Base-by-base conservation (phyloP, 345 rosid genomes). In the Durio zibethinus region DNA sequence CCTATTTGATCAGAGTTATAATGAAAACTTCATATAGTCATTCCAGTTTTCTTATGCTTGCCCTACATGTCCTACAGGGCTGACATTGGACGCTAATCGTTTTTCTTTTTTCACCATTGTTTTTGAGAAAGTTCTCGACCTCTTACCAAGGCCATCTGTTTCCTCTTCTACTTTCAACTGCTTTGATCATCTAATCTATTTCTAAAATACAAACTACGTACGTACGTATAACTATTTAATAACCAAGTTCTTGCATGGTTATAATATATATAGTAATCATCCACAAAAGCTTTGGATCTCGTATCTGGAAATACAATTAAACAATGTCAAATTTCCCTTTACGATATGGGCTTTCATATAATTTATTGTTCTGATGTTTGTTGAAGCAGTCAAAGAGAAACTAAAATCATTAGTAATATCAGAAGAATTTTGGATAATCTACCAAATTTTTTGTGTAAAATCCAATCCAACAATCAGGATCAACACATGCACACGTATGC, bases 201-300 rank as follows among this genome's bases (percentile, higher is more conserved):
- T n/a, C n/a, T 31, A 31, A 31, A 31, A 31, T 1, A 31, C 33
- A 31, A 31, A 31, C 33, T 31, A n/a, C n/a, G n/a, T n/a, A n/a
- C n/a, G n/a, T n/a, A n/a, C n/a, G n/a, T n/a, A n/a, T n/a, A n/a
- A n/a, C 33, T 31, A 31, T 31, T 31, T 31, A 31, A 31, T n/a
- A 31, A 31, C 33, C 29, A 23, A 21, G 16, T 25, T 43, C 15
- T 69, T 38, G 42, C 42, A 77, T 50, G 70, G 12, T 11, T 66
- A 14, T 54, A 56, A 74, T 60, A 57, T 67, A 60, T 6, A 31
- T 16, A 9, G 79, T 9, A 76, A 76, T 25, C 53, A 54, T 4
- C 52, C 67, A 18, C 77, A 21, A 53, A 48, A 15, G 78, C 73
- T 71, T 71, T 63, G 82, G 87, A 79, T 82, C 78, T 72, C 74